These are phyloP conservation scores for Priceomyces haplophilus DNA, from an alignment of 805 yeast species.

Conservation along the genomic window DNA sequence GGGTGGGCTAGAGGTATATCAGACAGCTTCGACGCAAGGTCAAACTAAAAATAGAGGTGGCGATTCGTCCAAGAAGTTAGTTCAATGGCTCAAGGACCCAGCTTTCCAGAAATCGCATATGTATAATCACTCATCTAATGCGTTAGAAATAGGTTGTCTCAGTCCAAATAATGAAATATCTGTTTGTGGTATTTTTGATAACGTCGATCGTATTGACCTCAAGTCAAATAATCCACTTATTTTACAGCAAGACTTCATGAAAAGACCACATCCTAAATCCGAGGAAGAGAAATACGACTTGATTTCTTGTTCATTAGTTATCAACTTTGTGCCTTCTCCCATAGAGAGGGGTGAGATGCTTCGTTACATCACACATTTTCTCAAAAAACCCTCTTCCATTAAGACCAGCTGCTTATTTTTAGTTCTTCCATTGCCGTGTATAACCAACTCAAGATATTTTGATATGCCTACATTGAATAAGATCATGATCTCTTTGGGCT, in stretches of 20 bases:
- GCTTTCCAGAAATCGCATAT: slow-evolving; percentile 7
- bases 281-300: slow-evolving; percentile 53
- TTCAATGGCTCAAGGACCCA: slow-evolving; percentile 61
- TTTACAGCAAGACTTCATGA: slow-evolving; percentile 79
- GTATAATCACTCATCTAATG: slow-evolving; percentile 21
- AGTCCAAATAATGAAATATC: slow-evolving; percentile 67
- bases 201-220: slow-evolving; percentile 68
- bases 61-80: slow-evolving; percentile 78
- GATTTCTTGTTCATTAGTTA: slow-evolving; percentile 79
- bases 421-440: slow-evolving; percentile 87
- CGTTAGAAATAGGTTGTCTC: slow-evolving; percentile 84
- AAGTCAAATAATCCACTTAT: slow-evolving; percentile 76
- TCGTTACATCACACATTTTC: slow-evolving; percentile 52
- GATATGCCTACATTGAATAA: slow-evolving; percentile 38
- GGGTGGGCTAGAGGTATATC: slow-evolving; percentile 82
- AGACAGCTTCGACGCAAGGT: slow-evolving; percentile 81
- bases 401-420: slow-evolving; percentile 53
- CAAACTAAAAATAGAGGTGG: slow-evolving; percentile 81
- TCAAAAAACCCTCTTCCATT: slow-evolving; percentile 32
- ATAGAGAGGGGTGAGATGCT: slow-evolving; percentile 76
- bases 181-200: slow-evolving; percentile 49
- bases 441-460: slow-evolving; percentile 77
- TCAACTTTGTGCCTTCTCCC: slow-evolving; percentile 82
- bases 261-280: slow-evolving; percentile 55
- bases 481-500: slow-evolving; percentile 64